Conservation (phyloP, 176 grass and related monocot species). For the Sorghum bicolor region Sorghum_bicolor_NCBIv3 NC_012879.2:7115001-7115500, state of each 20-base stretch:
- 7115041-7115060: too few species aligned
- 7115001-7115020: too few species aligned
- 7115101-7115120: too few species aligned
- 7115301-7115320: too few species aligned
- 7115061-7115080: too few species aligned
- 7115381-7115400: slow-evolving; percentile 13
- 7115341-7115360: too few species aligned
- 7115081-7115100: too few species aligned
- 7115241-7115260: background rate
- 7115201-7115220: background rate
- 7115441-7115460: background rate
- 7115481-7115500: background rate
- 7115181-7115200: background rate
- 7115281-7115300: background rate
- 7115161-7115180: too few species aligned
- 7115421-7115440: background rate
- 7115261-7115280: background rate
- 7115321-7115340: too few species aligned
- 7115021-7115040: too few species aligned
- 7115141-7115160: too few species aligned
- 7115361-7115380: background rate
- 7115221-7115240: background rate
- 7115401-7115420: background rate
- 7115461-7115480: background rate
- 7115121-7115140: too few species aligned